Percentiles rank a stretch among this genome's conserved stretches.
phyloP scores from a whole-genome alignment of 352 stramenopile genomes.

The Hyaloperonospora brassicae region DNA sequence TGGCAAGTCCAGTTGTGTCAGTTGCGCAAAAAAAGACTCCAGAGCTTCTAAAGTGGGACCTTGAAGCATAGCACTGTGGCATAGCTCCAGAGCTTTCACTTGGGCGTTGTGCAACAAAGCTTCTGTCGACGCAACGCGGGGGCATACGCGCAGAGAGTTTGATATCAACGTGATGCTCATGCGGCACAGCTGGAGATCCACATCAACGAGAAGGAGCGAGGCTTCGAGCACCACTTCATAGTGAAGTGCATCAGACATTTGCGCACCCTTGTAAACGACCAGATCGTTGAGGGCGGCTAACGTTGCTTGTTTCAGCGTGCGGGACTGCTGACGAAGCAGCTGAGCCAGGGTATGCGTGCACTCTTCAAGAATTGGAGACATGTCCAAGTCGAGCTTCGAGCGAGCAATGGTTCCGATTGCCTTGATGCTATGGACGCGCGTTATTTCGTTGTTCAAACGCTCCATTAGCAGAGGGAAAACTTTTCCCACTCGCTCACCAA shows the following conservation, averaged over 20 bases:
- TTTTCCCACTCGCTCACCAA: constrained; percentile 68
- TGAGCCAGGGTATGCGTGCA: constrained; percentile 82
- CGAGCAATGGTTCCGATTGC: constrained; percentile 87
- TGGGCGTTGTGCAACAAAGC: constrained; percentile 64
- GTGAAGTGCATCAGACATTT: constrained; percentile 75
- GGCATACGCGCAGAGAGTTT: constrained; percentile 61
- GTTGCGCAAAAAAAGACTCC: constrained; percentile 53
- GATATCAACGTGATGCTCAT: constrained; percentile 87
- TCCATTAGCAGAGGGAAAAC: constrained; percentile 92
- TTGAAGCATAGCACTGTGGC: constrained; percentile 90
- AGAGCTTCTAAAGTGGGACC: constrained; percentile 54
- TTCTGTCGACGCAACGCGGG: constrained; percentile 45
- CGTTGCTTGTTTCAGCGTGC: constrained; percentile 91
- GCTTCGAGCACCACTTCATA: constrained; percentile 87
- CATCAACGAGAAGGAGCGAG: constrained; percentile 88
- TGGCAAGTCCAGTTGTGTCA: constrained; percentile 46
- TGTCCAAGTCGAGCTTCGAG: constrained; percentile 82
- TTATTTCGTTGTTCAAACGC: constrained; percentile 97
- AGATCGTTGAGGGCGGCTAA: constrained; percentile 90
- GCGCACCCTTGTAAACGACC: constrained; percentile 65
- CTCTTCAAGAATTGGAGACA: constrained; percentile 87
- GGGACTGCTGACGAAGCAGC: constrained; percentile 92
- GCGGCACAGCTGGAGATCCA: constrained; percentile 95
- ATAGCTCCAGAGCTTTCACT: constrained; percentile 79
- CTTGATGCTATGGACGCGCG: constrained; percentile 94